phyloP scores from a whole-genome alignment of 768 basidiomycete genomes.

The Boletus huronensis region DNA sequence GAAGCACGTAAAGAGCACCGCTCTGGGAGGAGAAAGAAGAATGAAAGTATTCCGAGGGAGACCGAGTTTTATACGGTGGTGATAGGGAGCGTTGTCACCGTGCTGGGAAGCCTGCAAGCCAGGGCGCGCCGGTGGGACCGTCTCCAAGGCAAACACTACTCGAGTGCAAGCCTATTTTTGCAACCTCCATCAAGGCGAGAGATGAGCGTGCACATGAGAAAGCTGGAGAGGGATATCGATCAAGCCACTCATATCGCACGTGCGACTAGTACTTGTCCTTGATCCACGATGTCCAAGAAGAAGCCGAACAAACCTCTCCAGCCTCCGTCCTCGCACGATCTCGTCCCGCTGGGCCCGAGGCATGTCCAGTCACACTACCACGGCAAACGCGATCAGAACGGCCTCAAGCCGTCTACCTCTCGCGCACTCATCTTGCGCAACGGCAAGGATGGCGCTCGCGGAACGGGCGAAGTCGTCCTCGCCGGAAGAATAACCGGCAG shows the following conservation, averaged over 20 bases:
- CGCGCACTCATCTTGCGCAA: conserved; percentile 73
- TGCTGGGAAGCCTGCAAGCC: not conserved
- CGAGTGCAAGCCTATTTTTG: not conserved
- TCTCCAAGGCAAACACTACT: not conserved
- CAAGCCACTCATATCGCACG: not conserved
- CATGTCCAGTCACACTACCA: conserved; percentile 39
- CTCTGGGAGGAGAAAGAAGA: not conserved
- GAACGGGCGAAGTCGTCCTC: conserved; percentile 63
- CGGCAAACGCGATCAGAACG: conserved; percentile 46
- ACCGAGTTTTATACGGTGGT: not conserved
- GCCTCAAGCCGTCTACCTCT: conserved; percentile 60
- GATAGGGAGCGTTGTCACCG: not conserved
- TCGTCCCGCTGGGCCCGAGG: conserved; percentile 55
- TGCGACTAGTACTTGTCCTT: not conserved
- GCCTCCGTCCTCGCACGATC: conserved; percentile 34
- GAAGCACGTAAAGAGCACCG: not conserved
- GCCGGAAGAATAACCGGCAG: conserved; percentile 63
- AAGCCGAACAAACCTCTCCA: conserved; percentile 14
- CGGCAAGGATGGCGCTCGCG: conserved; percentile 68
- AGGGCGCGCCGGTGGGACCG: not conserved
- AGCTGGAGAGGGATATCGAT: no score
- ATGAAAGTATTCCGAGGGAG: no score
- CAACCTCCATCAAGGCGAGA: no score
- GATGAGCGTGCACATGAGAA: no score
- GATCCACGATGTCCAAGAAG: conserved; percentile 32